Evolutionary conservation across 345 rosid species (phyloP).

Genomic region (Nasturtium officinale): DNA sequence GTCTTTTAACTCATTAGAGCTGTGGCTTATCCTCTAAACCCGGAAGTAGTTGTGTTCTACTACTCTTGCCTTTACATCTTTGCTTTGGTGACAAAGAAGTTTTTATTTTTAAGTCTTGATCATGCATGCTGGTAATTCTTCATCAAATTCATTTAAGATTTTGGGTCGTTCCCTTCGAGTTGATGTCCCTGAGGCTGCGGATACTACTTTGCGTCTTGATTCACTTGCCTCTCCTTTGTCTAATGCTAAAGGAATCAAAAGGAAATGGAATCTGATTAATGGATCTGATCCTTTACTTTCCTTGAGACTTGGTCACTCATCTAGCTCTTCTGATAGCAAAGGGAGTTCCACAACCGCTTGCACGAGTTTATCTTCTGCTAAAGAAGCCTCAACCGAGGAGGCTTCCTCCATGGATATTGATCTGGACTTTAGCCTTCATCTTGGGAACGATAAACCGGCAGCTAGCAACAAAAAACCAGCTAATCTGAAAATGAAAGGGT

Average conservation of each 20-base stretch:
- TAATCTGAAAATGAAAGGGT: constrained; percentile 42
- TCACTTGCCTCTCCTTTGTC: constrained; percentile 57
- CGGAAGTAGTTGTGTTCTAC: constrained; percentile 68
- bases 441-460: constrained; percentile 63
- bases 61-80: constrained; percentile 39
- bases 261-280: constrained; percentile 68
- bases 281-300: constrained; percentile 67
- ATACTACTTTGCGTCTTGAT: constrained; percentile 77
- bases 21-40: constrained; percentile 56
- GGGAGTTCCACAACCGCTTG: constrained; percentile 81
- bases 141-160: constrained; percentile 59
- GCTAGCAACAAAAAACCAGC: constrained; percentile 48
- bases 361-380: constrained; percentile 71
- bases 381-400: constrained; percentile 67
- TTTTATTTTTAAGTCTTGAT: constrained; percentile 37
- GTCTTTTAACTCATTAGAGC: constrained; percentile 54
- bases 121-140: constrained; percentile 65
- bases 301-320: constrained; percentile 68
- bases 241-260: constrained; percentile 63
- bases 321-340: constrained; percentile 93
- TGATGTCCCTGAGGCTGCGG: constrained; percentile 50
- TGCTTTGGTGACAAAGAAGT: constrained; percentile 48
- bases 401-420: constrained; percentile 87
- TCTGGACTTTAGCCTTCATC: constrained; percentile 76
- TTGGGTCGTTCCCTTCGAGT: constrained; percentile 53